These are phyloP conservation scores for Umbilicaria muhlenbergii DNA, from an alignment of 495 filamentous ascomycete genomes.

Conservation along the genomic window DNA sequence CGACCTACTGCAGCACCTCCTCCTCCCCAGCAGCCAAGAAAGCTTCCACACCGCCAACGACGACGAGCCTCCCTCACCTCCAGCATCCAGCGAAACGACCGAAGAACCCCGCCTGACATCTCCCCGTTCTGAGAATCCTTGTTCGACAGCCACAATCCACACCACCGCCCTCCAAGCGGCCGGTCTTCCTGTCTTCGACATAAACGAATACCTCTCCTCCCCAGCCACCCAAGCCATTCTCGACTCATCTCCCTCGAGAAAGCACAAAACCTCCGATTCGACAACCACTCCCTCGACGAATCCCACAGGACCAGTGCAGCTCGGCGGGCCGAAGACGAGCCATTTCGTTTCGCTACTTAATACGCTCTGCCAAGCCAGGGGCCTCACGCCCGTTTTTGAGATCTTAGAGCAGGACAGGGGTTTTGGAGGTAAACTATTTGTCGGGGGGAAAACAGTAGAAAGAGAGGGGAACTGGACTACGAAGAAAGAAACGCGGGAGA, in stretches of 20 bases:
- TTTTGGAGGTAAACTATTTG: constrained; percentile 7
- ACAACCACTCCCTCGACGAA: neutral
- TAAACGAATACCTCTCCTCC: constrained; percentile 7
- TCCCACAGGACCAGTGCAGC: constrained; percentile 1
- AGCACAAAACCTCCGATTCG: neutral
- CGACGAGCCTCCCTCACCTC: too few relatives aligned
- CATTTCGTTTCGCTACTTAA: constrained; percentile 8
- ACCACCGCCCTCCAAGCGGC: constrained; percentile 2
- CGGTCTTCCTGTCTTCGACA: constrained; percentile 8
- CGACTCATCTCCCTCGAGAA: neutral
- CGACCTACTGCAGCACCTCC: too few relatives aligned
- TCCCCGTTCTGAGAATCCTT: too few relatives aligned
- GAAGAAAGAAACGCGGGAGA: constrained; percentile 14
- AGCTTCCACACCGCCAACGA: too few relatives aligned
- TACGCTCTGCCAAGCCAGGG: constrained; percentile 10
- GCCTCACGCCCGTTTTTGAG: constrained; percentile 6
- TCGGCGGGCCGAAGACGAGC: constrained; percentile 8
- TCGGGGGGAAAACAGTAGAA: constrained; percentile 1
- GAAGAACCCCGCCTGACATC: too few relatives aligned
- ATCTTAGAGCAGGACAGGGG: constrained; percentile 2
- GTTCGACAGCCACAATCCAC: neutral
- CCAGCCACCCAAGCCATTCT: constrained; percentile 4
- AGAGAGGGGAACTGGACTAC: constrained; percentile 9
- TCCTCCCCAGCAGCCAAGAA: too few relatives aligned
- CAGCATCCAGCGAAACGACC: too few relatives aligned